These are phyloP conservation scores for Epichloe gansuensis DNA, from an alignment of 2,329 filamentous ascomycete genomes.

Conservation along the genomic window DNA sequence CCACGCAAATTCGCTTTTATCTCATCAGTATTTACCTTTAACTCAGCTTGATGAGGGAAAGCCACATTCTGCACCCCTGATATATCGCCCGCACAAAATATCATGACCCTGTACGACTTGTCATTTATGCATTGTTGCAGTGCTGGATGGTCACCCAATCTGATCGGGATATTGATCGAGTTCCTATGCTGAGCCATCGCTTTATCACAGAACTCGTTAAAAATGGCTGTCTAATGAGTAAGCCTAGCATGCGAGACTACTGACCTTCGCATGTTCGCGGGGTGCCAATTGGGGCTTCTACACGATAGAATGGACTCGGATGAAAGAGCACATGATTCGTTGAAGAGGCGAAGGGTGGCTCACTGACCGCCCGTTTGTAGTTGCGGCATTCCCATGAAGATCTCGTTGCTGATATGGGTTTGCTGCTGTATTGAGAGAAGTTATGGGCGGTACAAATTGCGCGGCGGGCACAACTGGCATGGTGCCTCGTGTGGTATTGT, in stretches of 20 bases:
- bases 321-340: slow-evolving; percentile 34
- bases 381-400: slow-evolving; percentile 5
- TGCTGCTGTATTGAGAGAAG: slow-evolving; percentile 9
- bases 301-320: slow-evolving; percentile 73
- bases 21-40: slow-evolving; percentile 80
- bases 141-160: slow-evolving; percentile 36
- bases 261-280: slow-evolving; percentile 62
- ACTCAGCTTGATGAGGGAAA: slow-evolving; percentile 85
- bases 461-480: not conserved
- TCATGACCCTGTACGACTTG: slow-evolving; percentile 57
- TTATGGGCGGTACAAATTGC: slow-evolving; percentile 11
- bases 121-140: slow-evolving; percentile 47
- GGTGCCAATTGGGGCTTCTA: slow-evolving; percentile 52
- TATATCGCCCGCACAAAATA: slow-evolving; percentile 66
- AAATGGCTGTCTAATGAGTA: slow-evolving; percentile 17
- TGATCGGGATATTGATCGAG: slow-evolving; percentile 33
- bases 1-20: slow-evolving; percentile 89
- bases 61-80: slow-evolving; percentile 60
- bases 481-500: slow-evolving; percentile 5
- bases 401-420: slow-evolving; percentile 8
- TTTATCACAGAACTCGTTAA: slow-evolving; percentile 15
- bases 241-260: slow-evolving; percentile 14
- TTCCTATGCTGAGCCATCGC: slow-evolving; percentile 45
- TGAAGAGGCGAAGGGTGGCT: slow-evolving; percentile 9
- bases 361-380: slow-evolving; percentile 12